These are phyloP conservation scores for Cryptococcus sp. DNA, from an alignment of 1,284 basidiomycete species.

Conservation along the genomic window DNA sequence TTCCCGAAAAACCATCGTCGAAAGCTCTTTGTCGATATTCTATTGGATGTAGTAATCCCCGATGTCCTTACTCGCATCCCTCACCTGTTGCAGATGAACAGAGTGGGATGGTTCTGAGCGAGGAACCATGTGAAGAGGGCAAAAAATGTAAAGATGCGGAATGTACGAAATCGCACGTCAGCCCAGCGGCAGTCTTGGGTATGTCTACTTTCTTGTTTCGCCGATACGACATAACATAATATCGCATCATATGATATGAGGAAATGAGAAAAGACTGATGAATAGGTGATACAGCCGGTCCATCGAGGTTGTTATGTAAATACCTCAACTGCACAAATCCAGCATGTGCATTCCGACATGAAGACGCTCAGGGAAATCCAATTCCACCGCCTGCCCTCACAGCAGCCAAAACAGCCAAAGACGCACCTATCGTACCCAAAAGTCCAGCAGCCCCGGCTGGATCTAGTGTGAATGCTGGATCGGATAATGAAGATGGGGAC, in stretches of 20 bases:
- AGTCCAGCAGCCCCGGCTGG: constrained; percentile 7
- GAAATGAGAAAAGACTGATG: too few relatives aligned
- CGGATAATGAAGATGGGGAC: constrained; percentile 19
- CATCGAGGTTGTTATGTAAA: constrained; percentile 44
- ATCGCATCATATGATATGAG: background rate
- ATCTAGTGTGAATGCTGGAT: background rate
- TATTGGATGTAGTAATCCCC: constrained; percentile 78
- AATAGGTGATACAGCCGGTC: constrained; percentile 38
- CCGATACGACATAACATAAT: background rate
- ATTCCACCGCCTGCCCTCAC: constrained; percentile 46
- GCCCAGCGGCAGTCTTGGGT: constrained; percentile 67
- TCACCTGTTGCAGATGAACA: constrained; percentile 89
- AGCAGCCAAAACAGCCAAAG: constrained; percentile 19
- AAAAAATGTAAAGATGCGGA: constrained; percentile 84
- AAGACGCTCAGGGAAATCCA: constrained; percentile 45
- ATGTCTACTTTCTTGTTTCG: constrained; percentile 15
- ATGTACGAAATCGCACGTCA: constrained; percentile 81
- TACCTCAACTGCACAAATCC: constrained; percentile 48
- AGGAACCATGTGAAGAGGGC: constrained; percentile 74
- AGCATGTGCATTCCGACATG: constrained; percentile 46
- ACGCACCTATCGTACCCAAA: constrained; percentile 4
- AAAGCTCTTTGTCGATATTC: constrained; percentile 76
- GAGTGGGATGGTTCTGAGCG: constrained; percentile 82
- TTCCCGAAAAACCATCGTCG: constrained; percentile 48
- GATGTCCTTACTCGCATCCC: constrained; percentile 84